A percentile compares a stretch with the other conserved stretches of the same genome.
Evolutionary conservation across 2,329 filamentous ascomycete species (phyloP).

Genomic region (Colletotrichum sp.): DNA sequence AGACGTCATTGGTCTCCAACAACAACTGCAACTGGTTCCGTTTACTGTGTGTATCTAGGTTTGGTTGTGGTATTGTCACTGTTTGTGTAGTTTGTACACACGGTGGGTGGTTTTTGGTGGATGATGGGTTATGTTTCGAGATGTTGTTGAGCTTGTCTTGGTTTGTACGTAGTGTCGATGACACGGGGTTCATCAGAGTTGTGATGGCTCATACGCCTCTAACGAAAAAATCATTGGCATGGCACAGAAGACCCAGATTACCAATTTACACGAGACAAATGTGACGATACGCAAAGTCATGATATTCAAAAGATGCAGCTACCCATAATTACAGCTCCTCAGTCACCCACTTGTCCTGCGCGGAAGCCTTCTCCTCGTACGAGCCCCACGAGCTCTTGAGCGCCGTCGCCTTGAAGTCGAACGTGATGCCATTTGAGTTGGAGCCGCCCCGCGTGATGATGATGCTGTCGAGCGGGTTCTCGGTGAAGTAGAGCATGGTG

Average conservation of each 20-base stretch:
- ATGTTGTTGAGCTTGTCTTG: neutral
- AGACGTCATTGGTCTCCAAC: neutral
- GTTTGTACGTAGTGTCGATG: too few species aligned
- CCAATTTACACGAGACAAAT: neutral
- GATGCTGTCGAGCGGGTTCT: slow-evolving; percentile 17
- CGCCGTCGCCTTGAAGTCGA: slow-evolving; percentile 14
- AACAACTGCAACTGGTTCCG: neutral
- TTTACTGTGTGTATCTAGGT: neutral
- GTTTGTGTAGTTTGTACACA: neutral
- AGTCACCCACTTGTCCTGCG: slow-evolving; percentile 1
- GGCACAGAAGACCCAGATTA: neutral
- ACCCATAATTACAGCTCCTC: neutral
- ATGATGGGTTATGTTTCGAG: too few species aligned
- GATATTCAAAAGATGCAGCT: neutral
- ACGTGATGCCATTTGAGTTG: slow-evolving; percentile 11
- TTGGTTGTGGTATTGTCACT: neutral
- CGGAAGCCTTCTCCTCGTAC: neutral
- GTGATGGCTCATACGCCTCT: neutral
- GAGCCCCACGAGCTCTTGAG: slow-evolving; percentile 19
- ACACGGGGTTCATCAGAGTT: neutral
- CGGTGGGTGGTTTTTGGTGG: neutral
- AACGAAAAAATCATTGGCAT: neutral
- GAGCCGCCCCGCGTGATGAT: slow-evolving; percentile 1
- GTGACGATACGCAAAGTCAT: neutral
- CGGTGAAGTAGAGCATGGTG: slow-evolving; percentile 34